These are phyloP conservation scores for Blastomyces silverae DNA, from an alignment of 2,329 filamentous ascomycete species.

Conservation along the genomic window DNA sequence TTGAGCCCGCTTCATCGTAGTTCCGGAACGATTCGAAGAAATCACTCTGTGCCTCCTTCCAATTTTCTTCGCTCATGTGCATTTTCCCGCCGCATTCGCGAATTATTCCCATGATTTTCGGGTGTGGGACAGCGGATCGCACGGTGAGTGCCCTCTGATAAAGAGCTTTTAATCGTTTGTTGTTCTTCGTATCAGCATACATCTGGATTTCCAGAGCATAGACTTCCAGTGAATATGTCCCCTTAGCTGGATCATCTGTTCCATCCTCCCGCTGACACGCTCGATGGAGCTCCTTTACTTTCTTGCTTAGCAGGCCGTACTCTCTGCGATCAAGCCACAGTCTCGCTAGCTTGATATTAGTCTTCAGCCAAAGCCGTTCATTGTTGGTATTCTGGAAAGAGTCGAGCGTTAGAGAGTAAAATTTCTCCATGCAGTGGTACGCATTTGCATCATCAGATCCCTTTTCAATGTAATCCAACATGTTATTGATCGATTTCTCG, in stretches of 20 bases:
- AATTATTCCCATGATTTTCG: constrained; percentile 98
- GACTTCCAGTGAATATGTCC: constrained; percentile 90
- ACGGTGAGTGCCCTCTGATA: constrained; percentile 90
- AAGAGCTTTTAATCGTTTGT: constrained; percentile 88
- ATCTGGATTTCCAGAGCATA: constrained; percentile 98
- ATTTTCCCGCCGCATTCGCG: constrained; percentile 98
- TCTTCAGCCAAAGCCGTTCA: constrained; percentile 94
- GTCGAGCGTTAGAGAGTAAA: constrained; percentile 87
- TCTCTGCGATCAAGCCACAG: constrained; percentile 88
- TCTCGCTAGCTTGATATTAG: constrained; percentile 91
- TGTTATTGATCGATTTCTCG: constrained; percentile 98
- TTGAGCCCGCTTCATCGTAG: constrained; percentile 94
- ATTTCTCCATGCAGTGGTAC: constrained; percentile 80
- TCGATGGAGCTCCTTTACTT: constrained; percentile 79
- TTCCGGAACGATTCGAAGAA: constrained; percentile 99
- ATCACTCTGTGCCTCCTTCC: constrained; percentile 93
- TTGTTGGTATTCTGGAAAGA: constrained; percentile 98
- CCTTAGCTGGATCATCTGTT: constrained; percentile 76
- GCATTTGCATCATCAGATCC: constrained; percentile 65
- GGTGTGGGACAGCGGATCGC: constrained; percentile 93
- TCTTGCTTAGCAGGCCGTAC: constrained; percentile 70
- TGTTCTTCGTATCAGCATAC: constrained; percentile 94
- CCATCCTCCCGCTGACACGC: constrained; percentile 85
- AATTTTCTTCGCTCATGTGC: constrained; percentile 99
- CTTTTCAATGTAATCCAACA: constrained; percentile 97